Conservation (phyloP, 495 filamentous ascomycete species). For the Hypoxylon trugodes region DNA sequence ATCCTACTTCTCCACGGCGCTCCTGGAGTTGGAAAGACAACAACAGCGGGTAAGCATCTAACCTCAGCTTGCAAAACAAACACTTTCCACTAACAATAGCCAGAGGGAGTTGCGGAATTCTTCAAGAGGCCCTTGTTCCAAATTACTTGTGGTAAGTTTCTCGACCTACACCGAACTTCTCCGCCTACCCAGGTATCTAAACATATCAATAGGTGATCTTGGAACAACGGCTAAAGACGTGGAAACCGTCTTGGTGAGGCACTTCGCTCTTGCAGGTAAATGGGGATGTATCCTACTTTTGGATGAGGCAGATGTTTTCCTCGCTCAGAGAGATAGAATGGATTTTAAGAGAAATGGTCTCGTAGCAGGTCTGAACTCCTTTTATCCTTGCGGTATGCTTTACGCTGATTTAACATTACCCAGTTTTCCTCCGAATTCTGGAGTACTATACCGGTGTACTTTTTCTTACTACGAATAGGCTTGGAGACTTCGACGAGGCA, state of each 20-base stretch:
- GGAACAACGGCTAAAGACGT: constrained; percentile 49
- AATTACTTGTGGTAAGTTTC: constrained; percentile 41
- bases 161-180: neutral
- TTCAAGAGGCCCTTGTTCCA: constrained; percentile 43
- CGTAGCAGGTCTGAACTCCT: constrained; percentile 52
- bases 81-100: neutral
- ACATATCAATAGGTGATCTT: constrained; percentile 43
- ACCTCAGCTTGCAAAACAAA: neutral
- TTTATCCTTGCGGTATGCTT: neutral
- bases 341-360: constrained; percentile 60
- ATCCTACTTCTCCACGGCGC: constrained; percentile 55
- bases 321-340: constrained; percentile 47
- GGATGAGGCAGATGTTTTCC: constrained; percentile 67
- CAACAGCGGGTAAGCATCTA: constrained; percentile 46
- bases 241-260: constrained; percentile 48
- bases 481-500: constrained; percentile 59
- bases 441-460: constrained; percentile 66
- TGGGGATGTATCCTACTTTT: constrained; percentile 62
- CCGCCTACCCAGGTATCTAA: neutral
- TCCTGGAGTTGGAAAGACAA: constrained; percentile 58
- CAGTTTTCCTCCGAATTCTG: constrained; percentile 58
- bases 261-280: constrained; percentile 48
- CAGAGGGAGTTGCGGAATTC: constrained; percentile 43
- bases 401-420: neutral
- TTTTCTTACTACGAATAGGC: constrained; percentile 62